phyloP scores from a whole-genome alignment of 2,329 filamentous ascomycete species.

The Curvularia lunata region DNA sequence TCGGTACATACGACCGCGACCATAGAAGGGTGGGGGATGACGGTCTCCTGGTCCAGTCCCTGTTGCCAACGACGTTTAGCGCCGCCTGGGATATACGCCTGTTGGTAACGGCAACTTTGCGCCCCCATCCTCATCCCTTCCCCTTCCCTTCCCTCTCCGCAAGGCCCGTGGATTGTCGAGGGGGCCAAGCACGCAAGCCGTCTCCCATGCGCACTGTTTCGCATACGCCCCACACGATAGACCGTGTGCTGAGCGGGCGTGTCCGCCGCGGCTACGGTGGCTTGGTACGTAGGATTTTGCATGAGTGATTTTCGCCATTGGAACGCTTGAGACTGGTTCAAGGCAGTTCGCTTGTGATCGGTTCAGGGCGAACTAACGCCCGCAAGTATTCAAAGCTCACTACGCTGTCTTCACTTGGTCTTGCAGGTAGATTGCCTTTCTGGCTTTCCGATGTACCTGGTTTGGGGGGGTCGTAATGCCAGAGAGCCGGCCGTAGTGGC shows the following conservation, averaged over 20 bases:
- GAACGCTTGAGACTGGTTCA: constrained; percentile 16
- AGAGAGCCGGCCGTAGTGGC: neutral
- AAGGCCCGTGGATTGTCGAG: neutral
- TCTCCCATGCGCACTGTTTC: neutral
- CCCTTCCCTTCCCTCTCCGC: neutral
- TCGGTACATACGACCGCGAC: neutral
- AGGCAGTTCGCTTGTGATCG: constrained; percentile 6
- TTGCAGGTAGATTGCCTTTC: neutral
- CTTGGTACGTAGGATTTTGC: constrained; percentile 20
- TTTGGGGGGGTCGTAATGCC: neutral
- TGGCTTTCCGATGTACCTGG: neutral
- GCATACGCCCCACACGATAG: constrained; percentile 1
- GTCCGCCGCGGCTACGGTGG: constrained; percentile 4
- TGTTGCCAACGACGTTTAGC: neutral
- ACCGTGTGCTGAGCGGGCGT: constrained; percentile 12
- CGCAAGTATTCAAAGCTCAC: neutral
- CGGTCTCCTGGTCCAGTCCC: neutral
- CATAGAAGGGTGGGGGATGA: neutral
- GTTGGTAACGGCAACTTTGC: neutral
- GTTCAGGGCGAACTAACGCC: neutral
- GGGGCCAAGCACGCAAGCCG: neutral
- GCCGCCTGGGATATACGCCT: neutral
- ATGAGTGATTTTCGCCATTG: constrained; percentile 46
- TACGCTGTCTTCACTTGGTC: neutral
- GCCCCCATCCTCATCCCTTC: neutral